Evolutionary conservation across 164 flowering plant species (phyloP), one percentile per base, ranked within the genome.

Genomic region (Macadamia integrifolia): DNA sequence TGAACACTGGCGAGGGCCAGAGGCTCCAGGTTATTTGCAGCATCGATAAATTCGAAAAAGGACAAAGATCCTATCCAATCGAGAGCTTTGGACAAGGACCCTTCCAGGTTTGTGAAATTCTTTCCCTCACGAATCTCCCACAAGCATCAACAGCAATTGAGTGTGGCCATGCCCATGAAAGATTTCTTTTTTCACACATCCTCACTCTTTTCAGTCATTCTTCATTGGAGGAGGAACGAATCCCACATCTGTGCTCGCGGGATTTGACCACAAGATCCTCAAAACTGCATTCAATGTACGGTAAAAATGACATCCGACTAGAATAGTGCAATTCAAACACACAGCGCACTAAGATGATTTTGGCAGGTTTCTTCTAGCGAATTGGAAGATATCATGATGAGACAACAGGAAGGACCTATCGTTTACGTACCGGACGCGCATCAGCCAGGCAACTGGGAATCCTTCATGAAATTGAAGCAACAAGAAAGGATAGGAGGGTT

Each of bases 211-310:
- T 76, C 84, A 94, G 99, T 85, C 97, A 13, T 94, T 92, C 88
- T 90, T 76, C 80, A 68, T 92, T 7, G 99, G 86, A 8, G 99
- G 99, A 72, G 98, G 98, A 64, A 13, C 64, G 6, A 2, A 87
- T 66, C 96, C 94, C 0, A 57, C 65, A 0, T 86, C 99, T 5
- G 70, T 94, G 1, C 87, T 94, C 11, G 72, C 86, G 18, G 99
- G 99, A 3, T 94, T 94, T 61, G 88, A 81, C 28, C 63, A 57
- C 0, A 74, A 66, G 32, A 88, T 88, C 0, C 75, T 92, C 15
- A 62, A 86, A 9, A 77, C 85, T 11, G 97, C 97, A 53, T 82
- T 92, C 32, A 94, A 94, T 67, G 99, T 94, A 68, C 83, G 93
- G 57, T 17, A 4, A 53, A n/a, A 14, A 46, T 0, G 50, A 46